These are phyloP conservation scores for Geotrichum histeridarum DNA, from an alignment of 1,139 yeast species.

Conservation along the genomic window DNA sequence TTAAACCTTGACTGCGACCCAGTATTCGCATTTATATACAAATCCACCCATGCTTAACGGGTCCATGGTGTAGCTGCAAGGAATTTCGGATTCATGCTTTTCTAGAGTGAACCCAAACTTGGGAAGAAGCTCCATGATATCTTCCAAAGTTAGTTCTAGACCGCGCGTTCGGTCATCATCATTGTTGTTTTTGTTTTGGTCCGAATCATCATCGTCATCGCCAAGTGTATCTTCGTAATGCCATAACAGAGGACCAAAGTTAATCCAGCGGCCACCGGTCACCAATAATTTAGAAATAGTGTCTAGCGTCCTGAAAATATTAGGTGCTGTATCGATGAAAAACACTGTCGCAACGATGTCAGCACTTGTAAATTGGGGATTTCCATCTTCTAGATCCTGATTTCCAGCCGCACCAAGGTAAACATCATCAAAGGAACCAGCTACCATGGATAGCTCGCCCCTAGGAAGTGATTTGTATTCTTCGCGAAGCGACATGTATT, in stretches of 20 bases:
- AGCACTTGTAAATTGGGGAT: slow-evolving; percentile 39
- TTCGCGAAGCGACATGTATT: slow-evolving; percentile 25
- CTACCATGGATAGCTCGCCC: slow-evolving; percentile 63
- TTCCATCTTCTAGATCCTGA: neutral
- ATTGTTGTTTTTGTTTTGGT: slow-evolving; percentile 11
- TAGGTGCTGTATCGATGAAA: slow-evolving; percentile 74
- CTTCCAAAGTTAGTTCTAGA: slow-evolving; percentile 60
- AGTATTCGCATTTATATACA: slow-evolving; percentile 62
- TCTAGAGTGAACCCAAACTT: slow-evolving; percentile 52
- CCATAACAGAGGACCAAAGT: slow-evolving; percentile 83
- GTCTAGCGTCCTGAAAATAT: slow-evolving; percentile 63
- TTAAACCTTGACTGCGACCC: slow-evolving; percentile 48
- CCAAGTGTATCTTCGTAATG: slow-evolving; percentile 54
- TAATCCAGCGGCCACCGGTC: slow-evolving; percentile 66
- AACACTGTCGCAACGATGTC: slow-evolving; percentile 65
- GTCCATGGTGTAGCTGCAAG: slow-evolving; percentile 56
- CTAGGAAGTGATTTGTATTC: slow-evolving; percentile 45
- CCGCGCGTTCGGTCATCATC: slow-evolving; percentile 45
- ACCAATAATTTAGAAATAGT: slow-evolving; percentile 52
- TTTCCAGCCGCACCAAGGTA: slow-evolving; percentile 46
- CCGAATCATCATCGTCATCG: neutral
- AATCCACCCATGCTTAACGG: slow-evolving; percentile 51
- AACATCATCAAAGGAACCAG: slow-evolving; percentile 74
- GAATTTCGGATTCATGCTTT: slow-evolving; percentile 44
- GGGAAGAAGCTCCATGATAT: slow-evolving; percentile 47